phyloP scores from a whole-genome alignment of 306 rosid genomes.

The Gillenia trifoliata region DNA sequence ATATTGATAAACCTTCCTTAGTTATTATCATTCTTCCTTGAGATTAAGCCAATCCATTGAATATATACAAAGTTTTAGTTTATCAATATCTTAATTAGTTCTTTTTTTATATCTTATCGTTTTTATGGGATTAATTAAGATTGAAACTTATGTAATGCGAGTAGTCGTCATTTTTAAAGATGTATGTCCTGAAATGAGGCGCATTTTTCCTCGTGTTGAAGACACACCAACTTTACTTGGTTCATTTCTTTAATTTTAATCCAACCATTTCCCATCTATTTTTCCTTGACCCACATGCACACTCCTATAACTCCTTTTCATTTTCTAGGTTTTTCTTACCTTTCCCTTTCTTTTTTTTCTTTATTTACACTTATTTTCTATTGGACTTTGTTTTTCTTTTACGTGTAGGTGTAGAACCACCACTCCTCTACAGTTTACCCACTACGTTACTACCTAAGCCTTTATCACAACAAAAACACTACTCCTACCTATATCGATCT shows the following conservation, averaged over 20 bases:
- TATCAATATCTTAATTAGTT: too few species aligned
- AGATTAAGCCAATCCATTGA: constrained; percentile 7
- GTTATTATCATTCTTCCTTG: too few species aligned
- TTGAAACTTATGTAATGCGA: background rate
- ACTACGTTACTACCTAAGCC: constrained; percentile 38
- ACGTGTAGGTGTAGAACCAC: constrained; percentile 11
- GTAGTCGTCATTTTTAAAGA: background rate
- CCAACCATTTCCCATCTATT: background rate
- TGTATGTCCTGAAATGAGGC: background rate
- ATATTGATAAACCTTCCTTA: too few species aligned
- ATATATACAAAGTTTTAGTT: too few species aligned
- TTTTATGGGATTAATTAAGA: background rate
- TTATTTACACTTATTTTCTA: background rate
- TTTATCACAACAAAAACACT: constrained; percentile 27
- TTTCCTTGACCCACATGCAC: background rate
- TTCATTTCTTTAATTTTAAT: background rate
- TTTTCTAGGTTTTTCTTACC: background rate
- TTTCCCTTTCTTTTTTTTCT: background rate
- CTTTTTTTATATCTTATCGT: background rate
- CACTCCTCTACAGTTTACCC: constrained; percentile 24
- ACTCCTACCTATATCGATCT: constrained; percentile 15
- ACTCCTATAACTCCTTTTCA: background rate
- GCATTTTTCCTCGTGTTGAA: background rate
- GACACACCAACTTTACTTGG: background rate
- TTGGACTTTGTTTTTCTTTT: background rate